Evolutionary conservation across 2,329 filamentous ascomycete genomes (phyloP), one percentile per base, ranked within the genome.

Genomic region (Aspergillus jensenii): DNA sequence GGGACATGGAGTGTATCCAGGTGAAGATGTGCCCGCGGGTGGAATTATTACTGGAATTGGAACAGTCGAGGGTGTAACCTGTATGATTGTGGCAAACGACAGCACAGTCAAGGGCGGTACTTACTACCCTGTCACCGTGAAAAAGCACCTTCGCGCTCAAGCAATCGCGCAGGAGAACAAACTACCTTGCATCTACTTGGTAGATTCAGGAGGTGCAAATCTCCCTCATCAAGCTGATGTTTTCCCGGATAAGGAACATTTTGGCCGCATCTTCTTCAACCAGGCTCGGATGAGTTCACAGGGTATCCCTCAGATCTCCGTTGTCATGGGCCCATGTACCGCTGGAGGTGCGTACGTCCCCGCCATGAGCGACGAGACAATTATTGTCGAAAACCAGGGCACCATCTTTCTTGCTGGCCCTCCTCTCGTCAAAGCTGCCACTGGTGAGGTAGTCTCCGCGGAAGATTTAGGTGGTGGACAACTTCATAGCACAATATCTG

Each of bases 251-350:
- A 84, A 88, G 64, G 91, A 97, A 55, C 93, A 98, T 75, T 98
- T 99, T 71, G 92, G 93, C 37, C 90, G 93, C 64, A 96, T 98
- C 72, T 99, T 99, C 81, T 99, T 90, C 82, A 97, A 99, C 78
- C 93, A 99, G 76, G 93, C 95, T 3, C 84, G 91, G 68, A 96
- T 98, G 92, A 95, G 90, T 65, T 84, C 89, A 2, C 79, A 88
- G 65, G 91, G 92, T 4, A 96, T 98, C 61, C 93, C 93, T 1
- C 93, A 98, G 71, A 90, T 99, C 66, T 88, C 91, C 9, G 91
- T 97, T 2, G 93, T 99, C 47, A 97, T 99, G 93, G 93, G 93
- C 0, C 90, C 93, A 44, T 99, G 95, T 77, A 99, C 95, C 1
- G 93, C 93, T 2, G 93, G 93, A 51, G 93, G 93, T 48, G 93